Base-by-base conservation (phyloP, 768 basidiomycete genomes). In the Rhizopogon vulgaris region DNA sequence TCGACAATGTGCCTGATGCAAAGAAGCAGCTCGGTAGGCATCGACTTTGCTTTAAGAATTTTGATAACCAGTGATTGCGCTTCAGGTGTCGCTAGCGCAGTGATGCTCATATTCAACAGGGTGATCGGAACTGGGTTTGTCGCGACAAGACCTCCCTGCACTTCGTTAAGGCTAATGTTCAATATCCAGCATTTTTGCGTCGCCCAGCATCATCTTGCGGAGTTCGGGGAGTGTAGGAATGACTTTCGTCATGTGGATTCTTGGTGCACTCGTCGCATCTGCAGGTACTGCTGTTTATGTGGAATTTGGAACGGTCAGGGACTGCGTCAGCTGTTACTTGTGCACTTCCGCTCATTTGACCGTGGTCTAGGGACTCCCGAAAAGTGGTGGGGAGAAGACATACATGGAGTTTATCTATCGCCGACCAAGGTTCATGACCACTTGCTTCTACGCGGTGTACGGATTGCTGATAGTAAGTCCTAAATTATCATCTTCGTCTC, bases 361-460 rank as follows among this genome's bases (percentile, higher is more conserved):
- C n/a, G 0, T 17, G 6, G 45, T 34, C 2, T 24, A 87, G 83
- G 84, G 80, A 17, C 71, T 89, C 2, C 87, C 87, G 1, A 72
- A 79, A 3, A 87, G 75, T 50, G 87, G 87, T 1, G 87, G 83
- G 2, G 86, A 88, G 70, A 88, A 87, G 69, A 85, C 82, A 48
- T 89, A 88, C 58, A 66, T 89, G 36, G 84, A 87, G 55, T 86
- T 75, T 61, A 77, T 87, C n/a, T 88, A 78, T 64, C 71, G 77
- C 41, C 72, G 72, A 3, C 87, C 86, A 6, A 75, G 71, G 45
- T 85, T 82, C 58, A 64, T 89, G 60, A 72, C 70, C 12, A 82
- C 83, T 4, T 87, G 83, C 57, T 59, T 73, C 7, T 87, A 77
- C 55, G 74, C 80, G 2, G 65, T 75, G 15, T 87, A 85, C 59